Evolutionary conservation across 305 asterid genomes (phyloP).

Genomic region (Stenogyne calaminthoides): DNA sequence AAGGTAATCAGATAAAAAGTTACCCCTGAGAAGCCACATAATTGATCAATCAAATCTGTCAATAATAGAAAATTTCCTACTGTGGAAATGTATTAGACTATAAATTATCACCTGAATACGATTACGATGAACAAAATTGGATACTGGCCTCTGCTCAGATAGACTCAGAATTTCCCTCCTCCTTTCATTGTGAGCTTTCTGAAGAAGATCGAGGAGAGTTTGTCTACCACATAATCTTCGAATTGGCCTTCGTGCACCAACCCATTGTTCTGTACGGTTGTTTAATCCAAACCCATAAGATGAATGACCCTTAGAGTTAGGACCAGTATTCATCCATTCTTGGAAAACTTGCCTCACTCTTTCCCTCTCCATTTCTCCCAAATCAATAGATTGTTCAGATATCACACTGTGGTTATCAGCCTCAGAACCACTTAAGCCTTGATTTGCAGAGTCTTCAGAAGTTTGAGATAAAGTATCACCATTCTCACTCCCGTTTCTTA

Average conservation of each 20-base stretch:
- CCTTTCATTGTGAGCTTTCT: constrained; percentile 70
- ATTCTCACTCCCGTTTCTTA: constrained; percentile 32
- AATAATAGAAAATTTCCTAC: not conserved
- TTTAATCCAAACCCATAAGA: constrained; percentile 32
- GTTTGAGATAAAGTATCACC: constrained; percentile 38
- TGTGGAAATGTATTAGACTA: not conserved
- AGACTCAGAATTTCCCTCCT: constrained; percentile 63
- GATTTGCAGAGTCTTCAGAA: constrained; percentile 50
- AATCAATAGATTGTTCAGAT: constrained; percentile 65
- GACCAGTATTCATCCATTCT: constrained; percentile 72
- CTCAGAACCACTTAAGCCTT: constrained; percentile 40
- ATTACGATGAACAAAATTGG: constrained; percentile 79
- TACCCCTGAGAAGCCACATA: constrained; percentile 9
- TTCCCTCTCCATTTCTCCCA: constrained; percentile 76
- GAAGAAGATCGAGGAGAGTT: constrained; percentile 81
- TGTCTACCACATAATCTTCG: constrained; percentile 87
- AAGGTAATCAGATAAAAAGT: not conserved
- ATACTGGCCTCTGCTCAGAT: constrained; percentile 62
- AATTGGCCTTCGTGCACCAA: constrained; percentile 58
- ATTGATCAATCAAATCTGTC: not conserved
- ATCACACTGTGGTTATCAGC: constrained; percentile 47
- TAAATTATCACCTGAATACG: constrained; percentile 62
- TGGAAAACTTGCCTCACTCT: constrained; percentile 75
- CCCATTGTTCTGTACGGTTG: constrained; percentile 40
- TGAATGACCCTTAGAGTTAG: constrained; percentile 31